A percentile compares a stretch with the other conserved stretches of the same genome.
phyloP scores from a whole-genome alignment of 805 yeast genomes.

The Saccharomycopsis schoenii region DNA sequence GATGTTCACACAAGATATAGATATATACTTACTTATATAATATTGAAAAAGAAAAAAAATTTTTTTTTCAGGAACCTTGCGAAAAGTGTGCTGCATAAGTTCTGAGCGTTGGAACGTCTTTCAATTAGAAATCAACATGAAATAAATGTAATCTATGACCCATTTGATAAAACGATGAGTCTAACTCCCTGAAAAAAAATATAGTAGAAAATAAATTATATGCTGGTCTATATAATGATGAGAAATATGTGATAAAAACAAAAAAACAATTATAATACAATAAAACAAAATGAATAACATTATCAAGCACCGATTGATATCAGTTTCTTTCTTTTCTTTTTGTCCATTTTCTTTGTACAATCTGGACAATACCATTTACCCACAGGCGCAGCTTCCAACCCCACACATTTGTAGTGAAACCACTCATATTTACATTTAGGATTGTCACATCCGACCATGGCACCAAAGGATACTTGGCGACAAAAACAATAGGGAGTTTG shows the following conservation, averaged over 20 bases:
- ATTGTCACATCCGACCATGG: conserved; percentile 94
- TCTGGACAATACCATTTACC: conserved; percentile 94
- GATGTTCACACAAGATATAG: no score
- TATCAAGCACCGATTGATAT: background rate
- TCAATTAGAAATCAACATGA: background rate
- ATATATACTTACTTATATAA: no score
- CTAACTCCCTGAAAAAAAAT: no score
- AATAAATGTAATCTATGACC: background rate
- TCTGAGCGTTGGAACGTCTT: background rate
- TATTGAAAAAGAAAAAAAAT: background rate
- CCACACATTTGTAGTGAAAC: conserved; percentile 85
- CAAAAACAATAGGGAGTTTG: conserved; percentile 55
- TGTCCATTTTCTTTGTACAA: conserved; percentile 39
- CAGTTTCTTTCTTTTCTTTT: conserved; percentile 23
- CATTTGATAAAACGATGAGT: background rate
- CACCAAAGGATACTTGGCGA: conserved; percentile 88
- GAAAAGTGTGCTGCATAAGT: background rate
- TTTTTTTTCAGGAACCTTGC: background rate
- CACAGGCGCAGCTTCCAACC: conserved; percentile 76
- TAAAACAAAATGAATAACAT: background rate
- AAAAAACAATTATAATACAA: background rate
- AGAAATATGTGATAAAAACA: no score
- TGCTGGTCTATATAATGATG: no score
- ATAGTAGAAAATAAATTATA: no score
- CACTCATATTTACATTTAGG: conserved; percentile 46